Conservation (phyloP, 1,284 basidiomycete genomes). For the Rhodotorula sp. region DNA sequence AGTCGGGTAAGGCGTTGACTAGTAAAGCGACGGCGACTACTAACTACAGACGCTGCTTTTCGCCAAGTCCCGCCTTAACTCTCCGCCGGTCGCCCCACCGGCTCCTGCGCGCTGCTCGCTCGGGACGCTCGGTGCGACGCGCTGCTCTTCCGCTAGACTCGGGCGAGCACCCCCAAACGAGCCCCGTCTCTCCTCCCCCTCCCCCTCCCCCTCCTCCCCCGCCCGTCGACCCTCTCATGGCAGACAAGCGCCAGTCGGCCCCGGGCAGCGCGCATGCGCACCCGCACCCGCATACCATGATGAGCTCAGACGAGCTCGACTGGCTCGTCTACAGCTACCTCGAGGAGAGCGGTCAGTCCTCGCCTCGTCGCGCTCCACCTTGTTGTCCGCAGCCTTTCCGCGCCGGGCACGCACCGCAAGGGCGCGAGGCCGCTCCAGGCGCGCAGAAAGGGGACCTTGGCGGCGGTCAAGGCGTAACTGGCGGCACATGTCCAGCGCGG, state of each 20-base stretch:
- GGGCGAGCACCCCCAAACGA: neutral
- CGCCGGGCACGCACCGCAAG: neutral
- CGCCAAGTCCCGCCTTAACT: neutral
- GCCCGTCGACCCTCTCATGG: neutral
- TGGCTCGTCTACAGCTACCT: constrained; percentile 79
- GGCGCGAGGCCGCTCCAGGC: too few relatives aligned
- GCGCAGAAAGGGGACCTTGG: too few relatives aligned
- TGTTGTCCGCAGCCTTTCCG: neutral
- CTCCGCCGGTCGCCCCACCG: too few relatives aligned
- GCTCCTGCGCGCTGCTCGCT: too few relatives aligned
- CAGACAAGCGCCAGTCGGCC: neutral
- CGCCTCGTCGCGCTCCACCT: neutral
- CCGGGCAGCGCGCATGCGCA: neutral
- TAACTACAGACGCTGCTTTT: neutral
- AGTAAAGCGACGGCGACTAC: too few relatives aligned
- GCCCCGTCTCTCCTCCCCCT: neutral
- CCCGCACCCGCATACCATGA: neutral
- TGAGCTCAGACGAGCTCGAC: constrained; percentile 80
- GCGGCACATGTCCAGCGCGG: too few relatives aligned
- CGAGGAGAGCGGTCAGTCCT: constrained; percentile 66
- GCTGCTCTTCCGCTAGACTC: neutral
- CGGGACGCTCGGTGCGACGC: too few relatives aligned
- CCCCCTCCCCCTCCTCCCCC: neutral
- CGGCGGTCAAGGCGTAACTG: too few relatives aligned
- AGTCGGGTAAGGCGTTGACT: neutral